Evolutionary conservation across 2,329 filamentous ascomycete species (phyloP).

Genomic region (Lecanosticta acicola): DNA sequence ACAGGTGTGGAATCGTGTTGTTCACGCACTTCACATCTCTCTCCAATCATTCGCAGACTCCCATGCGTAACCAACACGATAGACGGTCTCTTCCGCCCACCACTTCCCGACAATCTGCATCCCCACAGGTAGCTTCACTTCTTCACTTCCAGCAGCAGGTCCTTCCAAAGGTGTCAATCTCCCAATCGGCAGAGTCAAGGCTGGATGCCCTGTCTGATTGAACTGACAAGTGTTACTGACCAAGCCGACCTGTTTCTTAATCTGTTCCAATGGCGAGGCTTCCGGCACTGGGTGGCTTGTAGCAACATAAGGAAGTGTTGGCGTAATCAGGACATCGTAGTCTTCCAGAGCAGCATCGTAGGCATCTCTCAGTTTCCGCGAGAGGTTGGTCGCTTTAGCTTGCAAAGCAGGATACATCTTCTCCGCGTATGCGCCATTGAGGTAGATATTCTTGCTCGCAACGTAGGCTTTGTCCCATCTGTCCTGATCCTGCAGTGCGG

Average conservation of each 20-base stretch:
- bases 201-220: conserved; percentile 48
- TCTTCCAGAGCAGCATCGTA: conserved; percentile 41
- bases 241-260: conserved; percentile 49
- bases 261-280: conserved; percentile 41
- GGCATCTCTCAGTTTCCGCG: conserved; percentile 41
- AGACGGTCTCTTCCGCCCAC: conserved; percentile 47
- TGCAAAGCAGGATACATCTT: conserved; percentile 44
- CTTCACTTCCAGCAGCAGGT: conserved; percentile 9
- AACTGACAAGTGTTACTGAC: conserved; percentile 52
- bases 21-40: conserved; percentile 8
- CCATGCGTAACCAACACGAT: conserved; percentile 44
- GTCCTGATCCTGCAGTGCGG: conserved; percentile 38
- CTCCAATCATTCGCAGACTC: conserved; percentile 45
- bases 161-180: conserved; percentile 48
- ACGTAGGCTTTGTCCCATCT: conserved; percentile 50
- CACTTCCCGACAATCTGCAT: conserved; percentile 37
- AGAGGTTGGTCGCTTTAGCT: conserved; percentile 42
- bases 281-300: conserved; percentile 39
- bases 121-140: conserved; percentile 29
- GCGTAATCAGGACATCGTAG: conserved; percentile 45
- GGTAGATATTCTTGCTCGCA: conserved; percentile 51
- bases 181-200: conserved; percentile 42
- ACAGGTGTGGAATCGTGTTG: background rate
- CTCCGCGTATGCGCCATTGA: conserved; percentile 47
- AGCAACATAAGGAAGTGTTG: conserved; percentile 45